Base-by-base conservation (phyloP, 2,329 filamentous ascomycete genomes). In the Allantophomopsis lycopodina region DNA sequence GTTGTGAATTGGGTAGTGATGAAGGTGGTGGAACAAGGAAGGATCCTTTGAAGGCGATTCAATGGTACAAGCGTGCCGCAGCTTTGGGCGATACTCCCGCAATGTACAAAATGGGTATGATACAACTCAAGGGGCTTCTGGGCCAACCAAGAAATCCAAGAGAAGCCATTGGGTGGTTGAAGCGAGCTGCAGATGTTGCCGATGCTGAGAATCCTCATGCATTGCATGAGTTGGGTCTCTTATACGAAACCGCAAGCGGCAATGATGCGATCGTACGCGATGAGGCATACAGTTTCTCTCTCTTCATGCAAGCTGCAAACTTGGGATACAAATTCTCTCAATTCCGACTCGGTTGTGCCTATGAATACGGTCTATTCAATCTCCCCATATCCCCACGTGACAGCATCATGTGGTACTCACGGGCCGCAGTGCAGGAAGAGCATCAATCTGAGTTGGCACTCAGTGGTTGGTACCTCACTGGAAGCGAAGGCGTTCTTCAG, bases 101-200 rank as follows among this genome's bases (percentile, higher is more conserved):
- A 21, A 94, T 96, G 86, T 98, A 95, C 66, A 98, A 98, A 61
- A 78, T 96, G 61, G 91, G 91, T 42, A 94, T 95, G 80, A 94
- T 98, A 48, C 66, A 85, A 45, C 73, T 96, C 40, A 96, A 96
- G 60, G 91, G 89, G 10, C 68, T 96, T 20, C 71, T 98, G n/a
- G 88, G 88, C 4, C 88, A 96, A 56, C 73, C 70, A 17, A 76
- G 69, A 54, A 94, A 93, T 54, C 74, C 85, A 2, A 73, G 82
- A 34, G 91, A 96, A 61, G 88, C 87, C 14, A 74, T 95, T 17
- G 79, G 76, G 16, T 96, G 91, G 88, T 70, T 98, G 39, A 94
- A 94, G 64, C 77, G 88, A 35, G 91, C 91, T 2, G 88, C 88
- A 1, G 88, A 96, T 49, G 73, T 78, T 16, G 88, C 89, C 0